Percentiles rank a stretch among this genome's conserved stretches.
phyloP scores from a whole-genome alignment of 225 moss, liverwort and hornwort species.

The Thuidium tamariscinum region DNA sequence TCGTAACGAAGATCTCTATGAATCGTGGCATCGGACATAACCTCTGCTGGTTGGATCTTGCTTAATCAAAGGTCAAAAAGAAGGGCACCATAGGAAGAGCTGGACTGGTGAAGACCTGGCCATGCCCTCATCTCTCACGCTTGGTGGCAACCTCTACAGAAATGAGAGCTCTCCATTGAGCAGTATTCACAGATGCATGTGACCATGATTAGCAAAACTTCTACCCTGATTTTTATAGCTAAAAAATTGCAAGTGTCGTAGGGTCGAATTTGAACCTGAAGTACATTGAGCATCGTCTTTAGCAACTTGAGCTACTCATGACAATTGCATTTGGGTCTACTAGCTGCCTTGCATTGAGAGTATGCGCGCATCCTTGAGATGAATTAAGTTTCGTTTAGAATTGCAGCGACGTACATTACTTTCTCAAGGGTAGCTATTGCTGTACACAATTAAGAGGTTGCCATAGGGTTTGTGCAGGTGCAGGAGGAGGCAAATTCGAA shows the following conservation, averaged over 20 bases:
- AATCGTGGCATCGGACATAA: not conserved
- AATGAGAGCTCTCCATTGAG: not conserved
- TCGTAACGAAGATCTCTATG: not conserved
- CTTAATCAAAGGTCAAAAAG: not conserved
- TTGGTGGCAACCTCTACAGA: not conserved
- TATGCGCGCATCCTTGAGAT: not conserved
- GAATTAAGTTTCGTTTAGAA: no score
- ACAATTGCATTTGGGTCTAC: no score
- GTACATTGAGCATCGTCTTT: not conserved
- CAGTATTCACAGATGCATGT: not conserved
- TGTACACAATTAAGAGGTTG: not conserved
- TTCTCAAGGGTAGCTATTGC: not conserved
- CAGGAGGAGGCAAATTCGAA: not conserved
- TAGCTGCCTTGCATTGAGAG: not conserved
- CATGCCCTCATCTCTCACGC: not conserved
- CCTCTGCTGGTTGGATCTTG: not conserved
- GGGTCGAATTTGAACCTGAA: not conserved
- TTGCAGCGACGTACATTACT: not conserved
- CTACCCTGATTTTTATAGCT: not conserved
- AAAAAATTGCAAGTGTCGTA: not conserved
- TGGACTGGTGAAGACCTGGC: not conserved
- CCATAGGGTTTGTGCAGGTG: not conserved
- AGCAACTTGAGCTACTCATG: not conserved
- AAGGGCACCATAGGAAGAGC: not conserved
- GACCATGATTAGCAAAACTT: not conserved